These are phyloP conservation scores for Amanita fuliginea DNA, from an alignment of 768 basidiomycete genomes.

Conservation along the genomic window DNA sequence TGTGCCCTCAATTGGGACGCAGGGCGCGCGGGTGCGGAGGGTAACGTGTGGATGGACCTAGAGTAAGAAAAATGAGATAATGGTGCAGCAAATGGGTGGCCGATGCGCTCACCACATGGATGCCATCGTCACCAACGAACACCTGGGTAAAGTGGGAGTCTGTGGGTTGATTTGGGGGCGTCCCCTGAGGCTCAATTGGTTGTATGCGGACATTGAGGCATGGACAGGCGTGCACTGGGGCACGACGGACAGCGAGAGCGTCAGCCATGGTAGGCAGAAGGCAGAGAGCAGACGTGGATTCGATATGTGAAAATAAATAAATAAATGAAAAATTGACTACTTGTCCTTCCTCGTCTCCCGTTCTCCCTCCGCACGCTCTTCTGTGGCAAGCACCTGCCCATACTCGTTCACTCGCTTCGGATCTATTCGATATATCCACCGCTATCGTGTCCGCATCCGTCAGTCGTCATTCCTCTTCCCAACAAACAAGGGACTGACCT, in stretches of 20 bases:
- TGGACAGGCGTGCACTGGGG: conserved; percentile 40
- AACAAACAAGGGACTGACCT: conserved; percentile 46
- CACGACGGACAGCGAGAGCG: conserved; percentile 13
- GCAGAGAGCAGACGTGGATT: conserved; percentile 19
- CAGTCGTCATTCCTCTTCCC: background rate
- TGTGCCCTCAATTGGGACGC: conserved; percentile 29
- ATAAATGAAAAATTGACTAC: conserved; percentile 14
- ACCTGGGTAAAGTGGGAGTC: conserved; percentile 39
- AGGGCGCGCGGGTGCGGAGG: conserved; percentile 45
- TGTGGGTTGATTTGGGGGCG: conserved; percentile 20
- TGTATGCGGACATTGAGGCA: conserved; percentile 64
- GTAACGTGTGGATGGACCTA: conserved; percentile 66
- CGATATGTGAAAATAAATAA: conserved; percentile 16
- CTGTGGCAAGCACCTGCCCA: conserved; percentile 66
- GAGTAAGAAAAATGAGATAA: conserved; percentile 8
- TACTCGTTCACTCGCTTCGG: conserved; percentile 94
- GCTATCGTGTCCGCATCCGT: conserved; percentile 33
- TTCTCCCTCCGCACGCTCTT: conserved; percentile 28
- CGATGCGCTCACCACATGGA: conserved; percentile 43
- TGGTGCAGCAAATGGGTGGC: conserved; percentile 3
- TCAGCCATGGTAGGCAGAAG: conserved; percentile 20
- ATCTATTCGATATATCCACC: conserved; percentile 97
- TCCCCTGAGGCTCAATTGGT: conserved; percentile 20
- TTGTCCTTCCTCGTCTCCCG: conserved; percentile 50
- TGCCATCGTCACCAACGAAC: conserved; percentile 58